These are phyloP conservation scores for Hypocreales sp. DNA, from an alignment of 2,329 filamentous ascomycete species.

Conservation along the genomic window DNA sequence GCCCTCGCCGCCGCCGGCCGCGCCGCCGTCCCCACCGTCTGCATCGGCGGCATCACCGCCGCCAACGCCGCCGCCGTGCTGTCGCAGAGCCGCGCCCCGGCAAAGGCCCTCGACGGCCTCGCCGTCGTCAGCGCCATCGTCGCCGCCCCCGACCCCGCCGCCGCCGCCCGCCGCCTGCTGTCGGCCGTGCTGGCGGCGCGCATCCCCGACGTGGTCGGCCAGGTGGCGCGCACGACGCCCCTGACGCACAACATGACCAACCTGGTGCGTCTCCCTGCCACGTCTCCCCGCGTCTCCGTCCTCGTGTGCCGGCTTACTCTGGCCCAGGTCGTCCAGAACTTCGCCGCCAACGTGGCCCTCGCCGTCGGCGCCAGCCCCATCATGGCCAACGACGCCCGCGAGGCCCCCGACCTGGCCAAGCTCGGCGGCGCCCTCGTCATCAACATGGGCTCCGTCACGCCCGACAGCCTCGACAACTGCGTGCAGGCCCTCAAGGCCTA, in stretches of 20 bases:
- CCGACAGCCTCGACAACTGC: slow-evolving; percentile 58
- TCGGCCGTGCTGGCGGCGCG: slow-evolving; percentile 31
- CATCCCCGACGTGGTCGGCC: slow-evolving; percentile 33
- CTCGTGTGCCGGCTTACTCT: too few relatives aligned
- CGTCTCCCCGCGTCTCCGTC: too few relatives aligned
- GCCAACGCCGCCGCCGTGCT: slow-evolving; percentile 61
- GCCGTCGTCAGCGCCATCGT: slow-evolving; percentile 86
- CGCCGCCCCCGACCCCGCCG: slow-evolving; percentile 49
- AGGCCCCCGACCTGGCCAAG: slow-evolving; percentile 65
- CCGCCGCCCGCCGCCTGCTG: slow-evolving; percentile 43
- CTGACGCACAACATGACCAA: slow-evolving; percentile 97
- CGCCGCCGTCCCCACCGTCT: slow-evolving; percentile 47
- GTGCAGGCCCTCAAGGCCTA: slow-evolving; percentile 63
- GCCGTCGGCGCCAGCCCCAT: slow-evolving; percentile 79
- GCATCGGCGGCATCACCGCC: slow-evolving; percentile 78
- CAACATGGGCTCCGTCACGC: slow-evolving; percentile 88
- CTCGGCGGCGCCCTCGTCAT: slow-evolving; percentile 69
- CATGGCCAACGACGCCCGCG: slow-evolving; percentile 78
- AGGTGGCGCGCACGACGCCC: slow-evolving; percentile 48
- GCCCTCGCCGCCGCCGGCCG: slow-evolving; percentile 34
- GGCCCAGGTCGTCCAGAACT: slow-evolving; percentile 64
- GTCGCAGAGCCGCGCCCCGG: slow-evolving; percentile 40
- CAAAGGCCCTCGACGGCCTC: slow-evolving; percentile 59
- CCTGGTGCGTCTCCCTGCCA: slow-evolving; percentile 29
- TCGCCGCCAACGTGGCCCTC: slow-evolving; percentile 81